These are phyloP conservation scores for Nadsonia fulvescens DNA, from an alignment of 805 yeast genomes.

Conservation along the genomic window DNA sequence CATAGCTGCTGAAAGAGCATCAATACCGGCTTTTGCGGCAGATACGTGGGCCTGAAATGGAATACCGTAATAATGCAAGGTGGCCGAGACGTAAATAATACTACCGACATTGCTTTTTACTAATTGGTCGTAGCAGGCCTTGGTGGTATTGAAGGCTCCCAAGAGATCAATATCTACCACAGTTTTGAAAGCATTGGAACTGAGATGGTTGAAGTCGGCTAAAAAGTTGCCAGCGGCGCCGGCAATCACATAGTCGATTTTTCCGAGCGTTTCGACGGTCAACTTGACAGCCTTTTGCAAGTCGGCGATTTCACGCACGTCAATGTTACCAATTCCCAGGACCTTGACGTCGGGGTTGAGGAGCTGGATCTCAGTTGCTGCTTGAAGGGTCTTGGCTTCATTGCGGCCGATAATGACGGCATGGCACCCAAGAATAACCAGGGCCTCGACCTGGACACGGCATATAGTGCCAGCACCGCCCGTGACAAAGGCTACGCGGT, in stretches of 20 bases:
- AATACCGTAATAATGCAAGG: slow-evolving; percentile 75
- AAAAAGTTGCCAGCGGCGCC: slow-evolving; percentile 95
- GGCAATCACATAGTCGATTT: slow-evolving; percentile 73
- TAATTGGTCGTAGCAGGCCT: slow-evolving; percentile 58
- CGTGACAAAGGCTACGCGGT: slow-evolving; percentile 77
- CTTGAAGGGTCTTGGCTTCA: slow-evolving; percentile 40
- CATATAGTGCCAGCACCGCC: slow-evolving; percentile 98
- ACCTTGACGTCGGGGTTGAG: slow-evolving; percentile 48
- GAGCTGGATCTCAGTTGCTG: slow-evolving; percentile 45
- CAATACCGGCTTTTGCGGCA: slow-evolving; percentile 93
- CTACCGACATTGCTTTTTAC: slow-evolving; percentile 50
- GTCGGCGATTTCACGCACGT: slow-evolving; percentile 56
- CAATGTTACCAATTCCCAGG: slow-evolving; percentile 52
- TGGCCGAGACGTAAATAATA: slow-evolving; percentile 67
- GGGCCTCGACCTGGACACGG: slow-evolving; percentile 71
- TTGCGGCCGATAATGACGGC: slow-evolving; percentile 78
- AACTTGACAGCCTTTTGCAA: slow-evolving; percentile 42
- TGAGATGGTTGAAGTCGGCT: slow-evolving; percentile 57
- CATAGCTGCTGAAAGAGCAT: slow-evolving; percentile 64
- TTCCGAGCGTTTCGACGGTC: slow-evolving; percentile 54
- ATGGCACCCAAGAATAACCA: slow-evolving; percentile 69
- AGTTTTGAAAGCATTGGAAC: slow-evolving; percentile 74
- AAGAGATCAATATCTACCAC: slow-evolving; percentile 74
- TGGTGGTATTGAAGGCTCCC: slow-evolving; percentile 79
- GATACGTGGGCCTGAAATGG: slow-evolving; percentile 83